Base-by-base conservation (phyloP, 768 basidiomycete genomes). In the Rickenella mellea region DNA sequence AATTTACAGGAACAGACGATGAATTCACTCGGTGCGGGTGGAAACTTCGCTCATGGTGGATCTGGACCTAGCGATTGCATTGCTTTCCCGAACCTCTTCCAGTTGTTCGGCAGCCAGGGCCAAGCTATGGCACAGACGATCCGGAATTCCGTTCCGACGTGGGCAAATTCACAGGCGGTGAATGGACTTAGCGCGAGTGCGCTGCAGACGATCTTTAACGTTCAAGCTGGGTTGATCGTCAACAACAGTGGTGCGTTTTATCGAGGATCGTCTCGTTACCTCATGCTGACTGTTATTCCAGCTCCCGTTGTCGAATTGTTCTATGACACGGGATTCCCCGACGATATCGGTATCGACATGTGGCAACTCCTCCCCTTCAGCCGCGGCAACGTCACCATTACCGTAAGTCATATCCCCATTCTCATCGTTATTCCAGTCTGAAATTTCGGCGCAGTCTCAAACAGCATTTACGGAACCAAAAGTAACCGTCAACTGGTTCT, bases 1-100 rank as follows among this genome's bases (percentile, higher is more conserved):
- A 77, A 79, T 52, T 63, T 78, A 20, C 75, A 77, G 53, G 76
- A 77, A 49, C 73, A 75, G 60, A 62, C 70, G 5, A 65, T 68
- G 62, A 69, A 59, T 49, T 54, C 58, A 3, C 57, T 71, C 17
- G 70, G 70, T 15, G 42, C 47, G 6, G 65, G 63, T 2, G 42
- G 50, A 22, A 64, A 64, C 4, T 71, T 67, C 44, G 49, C 70
- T 40, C 36, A 48, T 2, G 64, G 60, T 15, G 72, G 72, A 5
- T 30, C 53, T 20, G 72, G 72, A 0, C 72, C 72, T 6, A 65
- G 67, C 9, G 62, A 74, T 48, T 61, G 60, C 24, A 74, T 77
- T 39, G 74, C 72, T 0, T 75, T 48, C 51, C 73, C 73, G 9
- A 74, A 73, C 49, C 46, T 76, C 17, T 65, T 68, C 45, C 64